A percentile compares a stretch with the other conserved stretches of the same genome.
Conservation (phyloP, 768 basidiomycete genomes). For the Suillus subalutaceus region DNA sequence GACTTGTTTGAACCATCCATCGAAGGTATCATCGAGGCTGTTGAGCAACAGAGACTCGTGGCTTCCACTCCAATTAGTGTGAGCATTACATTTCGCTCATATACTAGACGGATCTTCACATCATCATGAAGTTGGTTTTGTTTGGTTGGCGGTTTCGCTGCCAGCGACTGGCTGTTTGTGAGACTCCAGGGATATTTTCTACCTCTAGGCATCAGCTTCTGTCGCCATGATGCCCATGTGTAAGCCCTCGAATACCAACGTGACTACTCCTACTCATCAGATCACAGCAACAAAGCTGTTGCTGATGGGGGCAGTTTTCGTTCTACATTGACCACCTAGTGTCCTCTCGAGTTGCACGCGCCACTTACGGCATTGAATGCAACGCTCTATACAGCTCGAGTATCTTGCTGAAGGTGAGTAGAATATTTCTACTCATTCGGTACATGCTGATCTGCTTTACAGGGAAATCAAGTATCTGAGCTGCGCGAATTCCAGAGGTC, state of each 20-base stretch:
- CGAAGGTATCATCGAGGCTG: slow-evolving; percentile 35
- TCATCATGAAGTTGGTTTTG: slow-evolving; percentile 35
- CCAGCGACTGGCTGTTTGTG: slow-evolving; percentile 47
- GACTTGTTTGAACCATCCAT: slow-evolving; percentile 47
- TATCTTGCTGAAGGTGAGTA: slow-evolving; percentile 40
- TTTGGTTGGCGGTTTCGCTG: slow-evolving; percentile 55
- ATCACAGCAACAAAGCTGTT: slow-evolving; percentile 46
- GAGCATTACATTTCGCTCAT: slow-evolving; percentile 11
- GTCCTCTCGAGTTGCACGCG: no score
- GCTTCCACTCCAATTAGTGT: slow-evolving; percentile 29
- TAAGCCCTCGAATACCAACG: slow-evolving; percentile 27
- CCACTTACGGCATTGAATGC: no score
- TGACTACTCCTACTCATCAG: not conserved
- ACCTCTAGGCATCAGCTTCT: slow-evolving; percentile 42
- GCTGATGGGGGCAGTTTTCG: slow-evolving; percentile 49
- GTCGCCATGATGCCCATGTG: slow-evolving; percentile 53
- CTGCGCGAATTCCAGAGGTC: slow-evolving; percentile 12
- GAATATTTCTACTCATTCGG: not conserved
- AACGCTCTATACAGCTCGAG: slow-evolving; percentile 10
- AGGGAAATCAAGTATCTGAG: slow-evolving; percentile 26
- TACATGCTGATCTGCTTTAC: slow-evolving; percentile 6
- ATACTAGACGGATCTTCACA: not conserved
- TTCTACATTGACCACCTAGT: slow-evolving; percentile 20
- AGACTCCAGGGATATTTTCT: slow-evolving; percentile 41
- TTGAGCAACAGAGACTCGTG: slow-evolving; percentile 31